phyloP scores from a whole-genome alignment of 73 alveolate species.

The Paramecium sexaurelia region DNA sequence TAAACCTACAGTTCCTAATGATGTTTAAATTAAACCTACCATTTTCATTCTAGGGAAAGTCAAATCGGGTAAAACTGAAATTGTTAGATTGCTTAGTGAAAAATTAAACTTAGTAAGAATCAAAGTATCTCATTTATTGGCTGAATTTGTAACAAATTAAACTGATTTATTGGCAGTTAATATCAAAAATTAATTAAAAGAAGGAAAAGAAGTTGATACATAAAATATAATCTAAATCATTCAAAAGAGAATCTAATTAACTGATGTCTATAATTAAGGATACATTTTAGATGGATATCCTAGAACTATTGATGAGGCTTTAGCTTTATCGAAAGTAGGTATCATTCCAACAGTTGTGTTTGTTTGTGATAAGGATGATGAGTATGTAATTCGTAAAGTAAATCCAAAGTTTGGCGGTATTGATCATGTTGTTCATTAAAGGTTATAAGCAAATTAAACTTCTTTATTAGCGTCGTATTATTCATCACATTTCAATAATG shows the following conservation, averaged over 20 bases:
- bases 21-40: conserved; percentile 71
- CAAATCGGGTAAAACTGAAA: conserved; percentile 90
- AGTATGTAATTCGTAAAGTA: neutral
- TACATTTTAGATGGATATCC: conserved; percentile 96
- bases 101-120: conserved; percentile 82
- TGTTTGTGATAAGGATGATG: conserved; percentile 7
- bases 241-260: conserved; percentile 81
- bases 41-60: conserved; percentile 88
- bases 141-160: conserved; percentile 68
- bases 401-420: conserved; percentile 56
- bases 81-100: conserved; percentile 78
- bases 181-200: conserved; percentile 73
- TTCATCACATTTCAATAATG: conserved; percentile 50
- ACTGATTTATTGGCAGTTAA: conserved; percentile 75
- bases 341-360: conserved; percentile 68
- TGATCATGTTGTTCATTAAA: conserved; percentile 43
- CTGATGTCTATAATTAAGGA: conserved; percentile 84
- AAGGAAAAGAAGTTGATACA: conserved; percentile 88
- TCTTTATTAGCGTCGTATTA: conserved; percentile 20
- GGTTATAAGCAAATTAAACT: neutral
- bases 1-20: conserved; percentile 76
- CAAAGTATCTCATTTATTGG: conserved; percentile 70
- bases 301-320: conserved; percentile 88
- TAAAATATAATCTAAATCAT: conserved; percentile 82
- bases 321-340: conserved; percentile 78